phyloP scores from a whole-genome alignment of 1,284 basidiomycete species.

The Ceratobasidium papillatum region DNA sequence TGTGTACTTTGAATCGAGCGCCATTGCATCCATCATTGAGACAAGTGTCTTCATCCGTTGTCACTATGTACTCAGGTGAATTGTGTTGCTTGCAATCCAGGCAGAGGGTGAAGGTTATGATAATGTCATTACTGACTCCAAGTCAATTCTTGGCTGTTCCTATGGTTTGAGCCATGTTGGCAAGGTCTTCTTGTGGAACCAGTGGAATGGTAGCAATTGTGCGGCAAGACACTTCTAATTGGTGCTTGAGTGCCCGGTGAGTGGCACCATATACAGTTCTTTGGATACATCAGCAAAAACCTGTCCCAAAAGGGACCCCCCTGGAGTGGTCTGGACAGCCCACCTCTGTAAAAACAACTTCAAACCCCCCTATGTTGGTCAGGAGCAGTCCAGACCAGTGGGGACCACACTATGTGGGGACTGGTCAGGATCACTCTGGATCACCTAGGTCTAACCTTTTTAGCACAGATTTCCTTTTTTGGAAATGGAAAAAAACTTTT shows the following conservation, averaged over 20 bases:
- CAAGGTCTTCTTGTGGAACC: background rate
- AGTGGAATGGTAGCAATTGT: background rate
- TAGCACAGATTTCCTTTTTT: too few species aligned
- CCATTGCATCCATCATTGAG: background rate
- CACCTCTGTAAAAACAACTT: too few species aligned
- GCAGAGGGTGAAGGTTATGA: background rate
- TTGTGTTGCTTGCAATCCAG: background rate
- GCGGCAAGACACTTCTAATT: background rate
- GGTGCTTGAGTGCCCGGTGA: background rate
- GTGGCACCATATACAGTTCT: background rate
- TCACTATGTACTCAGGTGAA: background rate
- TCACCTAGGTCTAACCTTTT: too few species aligned
- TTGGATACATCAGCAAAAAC: too few species aligned
- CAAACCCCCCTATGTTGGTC: too few species aligned
- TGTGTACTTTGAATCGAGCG: background rate
- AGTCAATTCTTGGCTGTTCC: background rate
- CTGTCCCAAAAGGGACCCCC: too few species aligned
- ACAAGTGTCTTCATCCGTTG: background rate
- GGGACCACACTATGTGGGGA: too few species aligned
- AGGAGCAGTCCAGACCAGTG: too few species aligned
- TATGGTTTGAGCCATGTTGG: conserved; percentile 14
- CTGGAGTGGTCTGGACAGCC: too few species aligned
- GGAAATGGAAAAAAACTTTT: too few species aligned
- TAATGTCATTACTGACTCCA: background rate
- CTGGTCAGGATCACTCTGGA: too few species aligned